These are phyloP conservation scores for Ulmus americana DNA, from an alignment of 331 rosid species.

Conservation along the genomic window DNA sequence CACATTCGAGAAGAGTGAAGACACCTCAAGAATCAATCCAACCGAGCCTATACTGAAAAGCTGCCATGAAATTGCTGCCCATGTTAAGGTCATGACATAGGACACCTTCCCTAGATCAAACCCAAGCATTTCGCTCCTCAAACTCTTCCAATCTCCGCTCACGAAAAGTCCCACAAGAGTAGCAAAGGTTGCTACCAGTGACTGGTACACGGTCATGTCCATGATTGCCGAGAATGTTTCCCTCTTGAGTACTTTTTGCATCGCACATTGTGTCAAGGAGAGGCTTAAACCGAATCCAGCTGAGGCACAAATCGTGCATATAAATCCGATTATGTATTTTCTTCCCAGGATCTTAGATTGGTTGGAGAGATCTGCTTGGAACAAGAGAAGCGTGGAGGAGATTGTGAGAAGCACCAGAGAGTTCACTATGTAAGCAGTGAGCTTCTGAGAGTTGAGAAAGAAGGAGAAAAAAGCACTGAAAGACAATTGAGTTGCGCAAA, in stretches of 20 bases:
- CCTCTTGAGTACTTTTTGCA: constrained; percentile 31
- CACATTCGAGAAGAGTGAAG: constrained; percentile 55
- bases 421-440: constrained; percentile 57
- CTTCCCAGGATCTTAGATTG: constrained; percentile 23
- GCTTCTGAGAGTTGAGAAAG: constrained; percentile 51
- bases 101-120: constrained; percentile 45
- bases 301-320: constrained; percentile 40
- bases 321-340: constrained; percentile 42
- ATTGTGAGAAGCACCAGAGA: constrained; percentile 55
- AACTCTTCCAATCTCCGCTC: constrained; percentile 52
- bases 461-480: constrained; percentile 62
- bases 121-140: constrained; percentile 37
- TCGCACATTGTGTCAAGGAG: constrained; percentile 37
- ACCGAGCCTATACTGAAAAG: constrained; percentile 34
- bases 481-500: constrained; percentile 47
- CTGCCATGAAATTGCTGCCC: constrained; percentile 45
- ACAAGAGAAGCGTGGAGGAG: constrained; percentile 52
- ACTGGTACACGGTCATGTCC: constrained; percentile 37
- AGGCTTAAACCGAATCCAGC: constrained; percentile 42
- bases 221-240: constrained; percentile 32
- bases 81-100: constrained; percentile 36
- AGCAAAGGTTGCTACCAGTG: constrained; percentile 31
- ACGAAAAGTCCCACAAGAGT: constrained; percentile 43
- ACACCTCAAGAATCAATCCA: constrained; percentile 56
- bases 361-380: constrained; percentile 28